These are phyloP conservation scores for Chytridium lagenaria DNA, from an alignment of 371 early-diverging fungal genomes.

Conservation along the genomic window DNA sequence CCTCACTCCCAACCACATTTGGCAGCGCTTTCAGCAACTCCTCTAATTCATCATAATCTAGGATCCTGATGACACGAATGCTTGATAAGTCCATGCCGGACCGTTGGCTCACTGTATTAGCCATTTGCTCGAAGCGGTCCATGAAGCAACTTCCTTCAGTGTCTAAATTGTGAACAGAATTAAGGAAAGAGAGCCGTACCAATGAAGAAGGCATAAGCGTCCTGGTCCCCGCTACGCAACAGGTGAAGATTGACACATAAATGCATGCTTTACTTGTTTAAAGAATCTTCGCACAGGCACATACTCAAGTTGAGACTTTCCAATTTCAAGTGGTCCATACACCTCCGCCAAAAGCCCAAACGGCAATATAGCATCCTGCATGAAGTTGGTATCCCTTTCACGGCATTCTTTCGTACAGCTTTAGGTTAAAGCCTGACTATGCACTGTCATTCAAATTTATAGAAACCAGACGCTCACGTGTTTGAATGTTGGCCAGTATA, in stretches of 20 bases:
- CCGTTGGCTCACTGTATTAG: slow-evolving; percentile 23
- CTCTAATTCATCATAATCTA: slow-evolving; percentile 62
- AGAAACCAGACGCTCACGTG: no score
- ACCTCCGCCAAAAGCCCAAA: slow-evolving; percentile 64
- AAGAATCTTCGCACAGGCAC: neutral
- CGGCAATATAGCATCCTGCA: slow-evolving; percentile 58
- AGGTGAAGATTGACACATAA: slow-evolving; percentile 65
- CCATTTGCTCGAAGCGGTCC: slow-evolving; percentile 55
- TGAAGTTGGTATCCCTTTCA: slow-evolving; percentile 48
- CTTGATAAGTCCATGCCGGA: slow-evolving; percentile 44
- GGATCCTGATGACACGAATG: slow-evolving; percentile 61
- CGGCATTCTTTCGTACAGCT: neutral
- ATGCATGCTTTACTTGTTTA: slow-evolving; percentile 60
- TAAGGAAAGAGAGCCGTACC: slow-evolving; percentile 52
- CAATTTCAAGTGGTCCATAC: slow-evolving; percentile 69
- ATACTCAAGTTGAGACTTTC: slow-evolving; percentile 73
- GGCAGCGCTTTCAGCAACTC: slow-evolving; percentile 49
- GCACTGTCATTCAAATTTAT: no score
- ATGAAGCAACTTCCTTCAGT: slow-evolving; percentile 69
- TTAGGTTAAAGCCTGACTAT: neutral
- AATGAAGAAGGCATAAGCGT: slow-evolving; percentile 68
- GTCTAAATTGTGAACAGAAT: no score
- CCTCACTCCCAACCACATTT: neutral
- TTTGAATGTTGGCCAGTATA: no score
- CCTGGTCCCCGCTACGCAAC: slow-evolving; percentile 49